Evolutionary conservation across 345 rosid genomes (phyloP).

Genomic region (Bruguiera parviflora): DNA sequence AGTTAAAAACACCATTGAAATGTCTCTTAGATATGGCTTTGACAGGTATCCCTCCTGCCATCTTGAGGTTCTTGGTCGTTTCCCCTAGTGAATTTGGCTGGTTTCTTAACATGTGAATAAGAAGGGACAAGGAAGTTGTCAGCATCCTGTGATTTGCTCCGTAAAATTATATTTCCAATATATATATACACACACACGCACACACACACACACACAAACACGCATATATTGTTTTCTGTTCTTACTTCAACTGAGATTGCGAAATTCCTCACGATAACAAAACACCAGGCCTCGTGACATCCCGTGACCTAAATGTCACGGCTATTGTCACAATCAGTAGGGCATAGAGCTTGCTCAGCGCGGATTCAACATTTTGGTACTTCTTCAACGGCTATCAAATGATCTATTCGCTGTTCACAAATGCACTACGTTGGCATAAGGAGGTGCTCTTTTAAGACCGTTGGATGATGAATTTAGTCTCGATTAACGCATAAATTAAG

Average conservation of each 20-base stretch:
- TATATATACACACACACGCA: no score
- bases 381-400: no score
- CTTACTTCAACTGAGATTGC: not conserved
- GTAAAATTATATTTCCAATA: not conserved
- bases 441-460: no score
- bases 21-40: constrained; percentile 4
- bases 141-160: constrained; percentile 9
- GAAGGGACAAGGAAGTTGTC: constrained; percentile 1
- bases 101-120: constrained; percentile 8
- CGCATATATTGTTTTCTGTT: not conserved
- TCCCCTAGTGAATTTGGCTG: constrained; percentile 4
- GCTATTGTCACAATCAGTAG: constrained; percentile 16
- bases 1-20: constrained; percentile 8
- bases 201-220: no score
- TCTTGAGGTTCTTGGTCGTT: not conserved
- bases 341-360: not conserved
- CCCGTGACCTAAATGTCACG: constrained; percentile 35
- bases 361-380: not conserved
- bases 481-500: no score
- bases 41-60: constrained; percentile 1
- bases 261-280: not conserved
- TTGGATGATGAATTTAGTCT: no score
- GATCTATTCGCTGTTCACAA: no score
- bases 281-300: constrained; percentile 34
- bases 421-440: no score